A percentile compares a stretch with the other conserved stretches of the same genome.
Conservation (phyloP, 495 filamentous ascomycete species). For the Neurospora tetraspora region DNA sequence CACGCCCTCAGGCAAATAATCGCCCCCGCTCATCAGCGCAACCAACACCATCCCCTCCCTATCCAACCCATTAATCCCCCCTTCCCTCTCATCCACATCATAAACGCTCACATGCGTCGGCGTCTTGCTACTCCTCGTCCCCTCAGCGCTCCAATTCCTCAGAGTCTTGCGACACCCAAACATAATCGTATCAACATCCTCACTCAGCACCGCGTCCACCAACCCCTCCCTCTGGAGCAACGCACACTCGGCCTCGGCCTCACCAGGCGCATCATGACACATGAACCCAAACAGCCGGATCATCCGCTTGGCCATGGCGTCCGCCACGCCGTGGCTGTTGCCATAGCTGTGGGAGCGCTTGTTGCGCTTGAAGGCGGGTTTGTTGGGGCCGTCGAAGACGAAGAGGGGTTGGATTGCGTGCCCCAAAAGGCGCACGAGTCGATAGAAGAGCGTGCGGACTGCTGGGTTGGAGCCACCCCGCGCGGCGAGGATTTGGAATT, state of each 20-base stretch:
- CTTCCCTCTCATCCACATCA: conserved; percentile 31
- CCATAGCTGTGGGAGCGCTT: conserved; percentile 42
- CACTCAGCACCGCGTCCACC: conserved; percentile 91
- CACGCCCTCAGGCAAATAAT: conserved; percentile 87
- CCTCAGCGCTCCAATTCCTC: conserved; percentile 76
- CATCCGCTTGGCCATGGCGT: conserved; percentile 64
- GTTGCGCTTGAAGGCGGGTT: conserved; percentile 85
- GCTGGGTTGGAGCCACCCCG: conserved; percentile 84
- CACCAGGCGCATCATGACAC: conserved; percentile 80
- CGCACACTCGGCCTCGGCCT: conserved; percentile 96
- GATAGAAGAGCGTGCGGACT: conserved; percentile 85
- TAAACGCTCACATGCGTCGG: conserved; percentile 87
- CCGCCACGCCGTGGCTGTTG: conserved; percentile 29
- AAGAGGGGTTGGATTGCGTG: conserved; percentile 82
- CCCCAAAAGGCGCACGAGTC: conserved; percentile 71
- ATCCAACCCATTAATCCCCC: conserved; percentile 51
- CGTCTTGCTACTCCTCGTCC: conserved; percentile 45
- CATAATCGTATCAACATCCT: conserved; percentile 98
- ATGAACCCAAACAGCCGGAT: conserved; percentile 79
- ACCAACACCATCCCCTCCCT: conserved; percentile 88
- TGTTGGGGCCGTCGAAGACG: conserved; percentile 87
- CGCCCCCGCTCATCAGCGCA: conserved; percentile 90
- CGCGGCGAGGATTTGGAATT: conserved; percentile 83
- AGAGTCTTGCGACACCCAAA: conserved; percentile 76
- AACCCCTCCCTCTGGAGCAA: conserved; percentile 71